Conservation (phyloP, 164 flowering plant species). For the Aristolochia fimbriata region DNA sequence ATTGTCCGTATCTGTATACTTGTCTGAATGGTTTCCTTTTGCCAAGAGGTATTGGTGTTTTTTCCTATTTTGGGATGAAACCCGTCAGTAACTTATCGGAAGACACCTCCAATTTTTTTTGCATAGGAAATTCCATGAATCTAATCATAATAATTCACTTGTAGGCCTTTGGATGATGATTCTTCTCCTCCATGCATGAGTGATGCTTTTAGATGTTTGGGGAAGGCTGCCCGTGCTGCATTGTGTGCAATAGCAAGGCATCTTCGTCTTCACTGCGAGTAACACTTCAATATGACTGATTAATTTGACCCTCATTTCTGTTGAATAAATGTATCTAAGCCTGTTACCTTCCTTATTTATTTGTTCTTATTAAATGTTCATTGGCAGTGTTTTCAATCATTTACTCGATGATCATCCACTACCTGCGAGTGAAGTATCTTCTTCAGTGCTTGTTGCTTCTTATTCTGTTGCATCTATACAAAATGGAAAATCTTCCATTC, state of each 20-base stretch:
- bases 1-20: too few relatives aligned
- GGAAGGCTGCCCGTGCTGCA: constrained; percentile 80
- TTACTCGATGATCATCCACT: constrained; percentile 87
- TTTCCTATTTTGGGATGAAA: not conserved
- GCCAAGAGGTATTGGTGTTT: not conserved
- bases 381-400: constrained; percentile 69
- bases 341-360: not conserved
- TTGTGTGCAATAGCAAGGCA: constrained; percentile 77
- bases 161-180: constrained; percentile 39
- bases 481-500: constrained; percentile 55
- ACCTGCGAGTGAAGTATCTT: constrained; percentile 69
- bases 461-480: constrained; percentile 39
- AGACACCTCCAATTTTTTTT: not conserved
- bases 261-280: constrained; percentile 93
- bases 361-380: constrained; percentile 6
- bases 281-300: constrained; percentile 11
- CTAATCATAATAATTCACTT: not conserved
- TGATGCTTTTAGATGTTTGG: constrained; percentile 79
- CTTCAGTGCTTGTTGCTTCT: constrained; percentile 76
- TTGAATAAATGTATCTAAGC: not conserved
- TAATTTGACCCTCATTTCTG: not conserved
- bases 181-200: constrained; percentile 85
- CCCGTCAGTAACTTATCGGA: not conserved
- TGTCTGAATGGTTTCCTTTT: too few relatives aligned
- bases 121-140: not conserved